Evolutionary conservation across 2,329 filamentous ascomycete genomes (phyloP), one percentile per base, ranked within the genome.

Genomic region (Atkinsonella texensis): DNA sequence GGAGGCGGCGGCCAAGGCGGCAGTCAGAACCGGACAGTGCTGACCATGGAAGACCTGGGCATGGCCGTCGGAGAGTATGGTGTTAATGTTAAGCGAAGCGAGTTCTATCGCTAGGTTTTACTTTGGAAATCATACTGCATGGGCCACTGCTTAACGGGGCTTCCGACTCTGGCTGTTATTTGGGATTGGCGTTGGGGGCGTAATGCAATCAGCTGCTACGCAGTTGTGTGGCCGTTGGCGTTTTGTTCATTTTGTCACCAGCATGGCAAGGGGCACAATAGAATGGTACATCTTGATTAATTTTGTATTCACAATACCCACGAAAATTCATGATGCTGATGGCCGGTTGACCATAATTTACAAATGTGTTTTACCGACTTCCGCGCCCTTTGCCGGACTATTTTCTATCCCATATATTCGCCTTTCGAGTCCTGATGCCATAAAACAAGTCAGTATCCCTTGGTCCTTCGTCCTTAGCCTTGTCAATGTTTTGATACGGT

Each of bases 61-160:
- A 97, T 97, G 89, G 93, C 93, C 1, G 91, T 97, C 32, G 87
- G 87, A 33, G 93, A 98, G 74, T 98, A 97, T 65, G 93, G 93
- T 1, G 89, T 98, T 49, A 98, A 95, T 65, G 87, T 97, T 50
- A 97, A 95, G 80, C 79, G 93, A 57, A 90, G 91, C 63, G 93
- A 98, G 72, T 98, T 97, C 65, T 98, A 98, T 68, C 79, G 90
- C 61, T 96, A 51, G 47, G 41, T 35, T 28, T 32, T 15, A 15
- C 5, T 12, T 7, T 20, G 41, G 32, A 18, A 9, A 33, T 28
- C 28, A 28, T 8, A 28, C 5, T 28, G 28, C 28, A 28, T 31
- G 15, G 31, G 42, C 7, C 31, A 38, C 28, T 13, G 23, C n/a
- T 18, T 42, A 12, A 28, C 33, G 20, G 48, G 18, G 8, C 10